Evolutionary conservation across 352 stramenopile species (phyloP), one percentile per base, ranked within the genome.

Genomic region (Phytophthora crassamura): DNA sequence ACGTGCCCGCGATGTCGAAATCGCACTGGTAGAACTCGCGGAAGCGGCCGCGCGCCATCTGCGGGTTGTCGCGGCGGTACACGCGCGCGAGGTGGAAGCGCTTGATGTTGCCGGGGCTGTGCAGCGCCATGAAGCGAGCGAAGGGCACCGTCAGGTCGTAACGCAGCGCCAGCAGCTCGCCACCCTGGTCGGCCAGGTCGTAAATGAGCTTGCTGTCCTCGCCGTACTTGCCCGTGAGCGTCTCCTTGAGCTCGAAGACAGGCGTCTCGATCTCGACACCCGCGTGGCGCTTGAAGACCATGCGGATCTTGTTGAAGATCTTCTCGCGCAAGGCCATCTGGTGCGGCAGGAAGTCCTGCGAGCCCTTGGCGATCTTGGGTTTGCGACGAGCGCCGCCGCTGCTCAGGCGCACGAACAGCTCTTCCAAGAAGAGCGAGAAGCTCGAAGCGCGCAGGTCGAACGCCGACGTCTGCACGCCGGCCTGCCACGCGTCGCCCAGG

Each of bases 11-110:
- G 67, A 99, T 98, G 75, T 99, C 97, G 57, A 99, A 99, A 67
- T 99, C 97, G 72, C 97, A 99, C 77, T 99, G 97, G 84, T 99
- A 99, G 75, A 99, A 99, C 70, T 99, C 97, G 46, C 97, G 90
- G 80, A 99, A 99, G 53, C 97, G 87, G 43, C 97, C 97, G 36
- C 93, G 91, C 18, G 88, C 91, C 77, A 98, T 91, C 47, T 96
- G 82, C 41, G 96, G 96, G 69, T 98, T 97, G 84, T 99, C 97
- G 48, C 97, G 88, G 32, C 97, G 82, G 79, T 99, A 99, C 16
- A 98, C 96, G 65, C 97, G 97, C 25, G 95, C 97, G 64, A 99
- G 99, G 78, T 99, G 97, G 84, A 94, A 99, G 40, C 97, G 91
- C 78, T 99, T 99, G 61, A 99, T 99, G 75, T 99, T 99, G 36